A percentile compares a stretch with the other conserved stretches of the same genome.
Evolutionary conservation across 495 filamentous ascomycete species (phyloP).

Genomic region (Neurospora pannonica): DNA sequence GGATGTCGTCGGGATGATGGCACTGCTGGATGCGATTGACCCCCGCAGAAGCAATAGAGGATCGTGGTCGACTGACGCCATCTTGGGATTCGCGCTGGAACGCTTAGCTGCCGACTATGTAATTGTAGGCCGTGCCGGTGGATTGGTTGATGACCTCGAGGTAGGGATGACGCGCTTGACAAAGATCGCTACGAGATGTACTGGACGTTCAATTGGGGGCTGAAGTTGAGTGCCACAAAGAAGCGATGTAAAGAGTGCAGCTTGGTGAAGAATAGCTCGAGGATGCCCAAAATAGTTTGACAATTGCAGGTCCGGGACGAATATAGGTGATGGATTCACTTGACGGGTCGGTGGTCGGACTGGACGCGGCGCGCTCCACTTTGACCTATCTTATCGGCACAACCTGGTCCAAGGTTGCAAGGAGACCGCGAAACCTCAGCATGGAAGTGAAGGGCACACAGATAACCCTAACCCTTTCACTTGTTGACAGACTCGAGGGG

Average conservation of each 20-base stretch:
- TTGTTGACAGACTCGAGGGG: background rate
- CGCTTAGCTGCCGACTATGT: background rate
- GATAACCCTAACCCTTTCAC: background rate
- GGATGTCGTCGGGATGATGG: conserved; percentile 62
- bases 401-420: background rate
- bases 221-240: background rate
- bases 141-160: background rate
- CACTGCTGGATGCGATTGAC: conserved; percentile 55
- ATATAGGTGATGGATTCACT: background rate
- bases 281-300: background rate
- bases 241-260: background rate
- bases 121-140: background rate
- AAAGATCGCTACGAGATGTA: background rate
- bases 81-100: conserved; percentile 7
- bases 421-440: background rate
- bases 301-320: background rate
- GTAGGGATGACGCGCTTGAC: background rate
- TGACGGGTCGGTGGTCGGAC: background rate
- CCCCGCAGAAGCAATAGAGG: conserved; percentile 71
- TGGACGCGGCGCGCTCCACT: background rate
- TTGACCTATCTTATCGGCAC: background rate
- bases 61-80: conserved; percentile 44
- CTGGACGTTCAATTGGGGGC: background rate
- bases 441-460: background rate
- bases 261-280: background rate